Evolutionary conservation across 176 grass and related monocot genomes (phyloP).

Genomic region (Aegilops umbellulata): DNA sequence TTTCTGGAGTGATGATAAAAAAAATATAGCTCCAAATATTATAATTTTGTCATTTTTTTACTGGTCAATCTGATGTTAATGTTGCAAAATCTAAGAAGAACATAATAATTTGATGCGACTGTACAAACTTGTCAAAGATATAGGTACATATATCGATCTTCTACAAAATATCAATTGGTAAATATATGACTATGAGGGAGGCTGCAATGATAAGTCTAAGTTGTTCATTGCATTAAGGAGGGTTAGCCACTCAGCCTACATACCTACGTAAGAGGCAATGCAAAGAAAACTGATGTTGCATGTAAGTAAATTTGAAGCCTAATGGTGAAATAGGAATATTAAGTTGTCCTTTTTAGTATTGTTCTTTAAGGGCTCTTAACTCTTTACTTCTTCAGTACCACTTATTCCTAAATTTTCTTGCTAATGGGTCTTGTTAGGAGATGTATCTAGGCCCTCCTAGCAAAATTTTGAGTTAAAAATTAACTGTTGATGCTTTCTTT

Average conservation of each 20-base stretch:
- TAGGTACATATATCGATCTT: background rate
- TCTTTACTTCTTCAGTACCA: background rate
- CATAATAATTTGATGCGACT: background rate
- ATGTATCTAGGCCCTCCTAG: slow-evolving; percentile 12
- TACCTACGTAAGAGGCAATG: background rate
- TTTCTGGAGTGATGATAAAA: background rate
- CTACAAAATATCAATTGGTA: slow-evolving; percentile 5
- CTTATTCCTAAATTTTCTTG: background rate
- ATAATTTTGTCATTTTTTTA: background rate
- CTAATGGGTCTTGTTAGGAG: slow-evolving; percentile 25
- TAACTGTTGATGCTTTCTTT: slow-evolving; percentile 21
- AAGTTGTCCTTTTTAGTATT: background rate
- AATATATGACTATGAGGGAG: background rate
- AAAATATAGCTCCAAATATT: background rate
- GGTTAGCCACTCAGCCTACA: background rate
- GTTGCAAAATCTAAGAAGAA: background rate
- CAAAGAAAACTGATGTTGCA: slow-evolving; percentile 20
- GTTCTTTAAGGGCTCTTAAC: slow-evolving; percentile 9
- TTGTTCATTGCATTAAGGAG: background rate
- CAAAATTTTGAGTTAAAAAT: slow-evolving; percentile 11
- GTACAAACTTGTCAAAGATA: background rate
- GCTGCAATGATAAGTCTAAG: background rate
- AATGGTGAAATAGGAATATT: background rate
- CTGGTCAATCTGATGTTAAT: background rate
- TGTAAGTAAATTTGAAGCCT: slow-evolving; percentile 7